phyloP scores from a whole-genome alignment of 495 filamentous ascomycete genomes.

The Lentithecium fluviatile region DNA sequence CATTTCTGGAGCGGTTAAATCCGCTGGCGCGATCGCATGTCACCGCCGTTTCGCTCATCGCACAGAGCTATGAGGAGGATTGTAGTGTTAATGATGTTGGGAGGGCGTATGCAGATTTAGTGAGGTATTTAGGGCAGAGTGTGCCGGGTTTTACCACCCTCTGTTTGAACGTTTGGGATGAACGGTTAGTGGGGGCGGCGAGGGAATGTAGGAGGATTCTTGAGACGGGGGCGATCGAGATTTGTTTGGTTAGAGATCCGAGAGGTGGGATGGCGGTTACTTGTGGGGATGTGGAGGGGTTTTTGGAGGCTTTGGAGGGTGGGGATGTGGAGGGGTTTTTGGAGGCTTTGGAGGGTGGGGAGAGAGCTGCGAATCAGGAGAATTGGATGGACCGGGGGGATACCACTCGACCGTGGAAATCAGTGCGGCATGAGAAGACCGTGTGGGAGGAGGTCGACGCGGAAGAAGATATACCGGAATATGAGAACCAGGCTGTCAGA shows the following conservation, averaged over 20 bases:
- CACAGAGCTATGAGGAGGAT: slow-evolving; percentile 22
- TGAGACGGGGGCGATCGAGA: background rate
- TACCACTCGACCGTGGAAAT: background rate
- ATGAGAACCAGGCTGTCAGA: too few relatives aligned
- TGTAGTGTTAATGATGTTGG: slow-evolving; percentile 1
- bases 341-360: background rate
- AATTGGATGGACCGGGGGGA: background rate
- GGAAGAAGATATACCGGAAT: background rate
- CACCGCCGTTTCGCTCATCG: slow-evolving; percentile 8
- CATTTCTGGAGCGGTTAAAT: slow-evolving; percentile 6
- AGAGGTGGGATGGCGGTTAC: background rate
- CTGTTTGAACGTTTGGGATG: background rate
- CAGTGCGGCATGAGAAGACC: background rate
- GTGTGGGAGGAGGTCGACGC: background rate
- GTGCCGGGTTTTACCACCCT: background rate
- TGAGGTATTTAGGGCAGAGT: background rate
- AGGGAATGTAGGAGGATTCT: background rate
- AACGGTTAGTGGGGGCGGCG: background rate
- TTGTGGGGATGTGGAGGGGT: background rate
- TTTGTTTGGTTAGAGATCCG: background rate
- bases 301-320: background rate
- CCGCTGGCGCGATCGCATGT: slow-evolving; percentile 14
- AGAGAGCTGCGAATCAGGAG: background rate
- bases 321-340: background rate
- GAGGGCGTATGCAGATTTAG: background rate